These are phyloP conservation scores for Trichoderma gamsii DNA, from an alignment of 495 filamentous ascomycete species.

Conservation along the genomic window DNA sequence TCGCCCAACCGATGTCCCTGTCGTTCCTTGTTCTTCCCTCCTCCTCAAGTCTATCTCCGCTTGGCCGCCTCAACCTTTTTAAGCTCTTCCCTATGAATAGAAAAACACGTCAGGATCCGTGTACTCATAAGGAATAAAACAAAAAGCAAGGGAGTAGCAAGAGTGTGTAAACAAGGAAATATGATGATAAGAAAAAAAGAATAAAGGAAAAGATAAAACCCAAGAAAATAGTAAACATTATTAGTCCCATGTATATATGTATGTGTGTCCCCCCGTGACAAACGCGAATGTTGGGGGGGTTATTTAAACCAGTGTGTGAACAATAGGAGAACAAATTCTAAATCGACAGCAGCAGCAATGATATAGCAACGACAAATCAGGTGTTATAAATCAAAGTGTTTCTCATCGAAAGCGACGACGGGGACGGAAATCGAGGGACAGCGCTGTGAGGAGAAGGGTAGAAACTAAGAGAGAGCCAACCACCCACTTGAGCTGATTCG, in stretches of 20 bases:
- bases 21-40: neutral
- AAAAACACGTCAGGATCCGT: conserved; percentile 23
- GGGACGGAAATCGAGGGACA: neutral
- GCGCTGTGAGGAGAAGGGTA: conserved; percentile 15
- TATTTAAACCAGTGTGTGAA: neutral
- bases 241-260: neutral
- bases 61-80: conserved; percentile 82
- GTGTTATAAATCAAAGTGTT: neutral
- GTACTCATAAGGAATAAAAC: conserved; percentile 5
- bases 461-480: conserved; percentile 13
- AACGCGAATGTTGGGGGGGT: neutral
- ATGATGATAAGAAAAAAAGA: neutral
- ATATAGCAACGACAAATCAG: neutral
- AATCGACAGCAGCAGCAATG: neutral
- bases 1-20: neutral
- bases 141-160: neutral
- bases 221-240: neutral
- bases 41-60: conserved; percentile 36
- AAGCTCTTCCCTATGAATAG: conserved; percentile 69
- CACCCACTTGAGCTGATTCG: conserved; percentile 83
- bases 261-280: neutral
- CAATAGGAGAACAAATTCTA: neutral
- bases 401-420: conserved; percentile 5
- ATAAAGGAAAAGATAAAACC: neutral
- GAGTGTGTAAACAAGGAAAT: neutral